These are phyloP conservation scores for Aspergillus leporis DNA, from an alignment of 495 filamentous ascomycete species.

Conservation along the genomic window DNA sequence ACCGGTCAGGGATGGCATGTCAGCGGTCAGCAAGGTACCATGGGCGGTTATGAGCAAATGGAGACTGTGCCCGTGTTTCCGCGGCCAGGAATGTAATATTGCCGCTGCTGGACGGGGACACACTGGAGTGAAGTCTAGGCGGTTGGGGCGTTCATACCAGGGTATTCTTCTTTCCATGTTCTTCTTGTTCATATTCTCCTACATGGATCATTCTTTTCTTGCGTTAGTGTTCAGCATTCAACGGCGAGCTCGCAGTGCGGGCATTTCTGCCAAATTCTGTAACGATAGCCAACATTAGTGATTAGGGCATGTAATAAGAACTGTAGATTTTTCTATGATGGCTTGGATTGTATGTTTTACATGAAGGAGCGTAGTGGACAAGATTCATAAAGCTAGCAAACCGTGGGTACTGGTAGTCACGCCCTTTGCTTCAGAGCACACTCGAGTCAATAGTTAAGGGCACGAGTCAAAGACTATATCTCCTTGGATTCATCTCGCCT, in stretches of 20 bases:
- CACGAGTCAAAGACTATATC: no score
- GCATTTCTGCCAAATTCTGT: slow-evolving; percentile 9
- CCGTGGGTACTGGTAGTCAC: no score
- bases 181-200: slow-evolving; percentile 9
- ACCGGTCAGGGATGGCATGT: slow-evolving; percentile 87
- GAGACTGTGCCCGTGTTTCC: slow-evolving; percentile 86
- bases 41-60: slow-evolving; percentile 80
- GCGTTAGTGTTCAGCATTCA: slow-evolving; percentile 7
- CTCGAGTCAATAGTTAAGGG: no score
- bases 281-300: slow-evolving; percentile 15
- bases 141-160: no score
- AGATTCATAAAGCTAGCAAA: no score
- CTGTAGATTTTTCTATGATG: not conserved
- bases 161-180: slow-evolving; percentile 1
- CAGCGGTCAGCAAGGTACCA: slow-evolving; percentile 66
- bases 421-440: no score
- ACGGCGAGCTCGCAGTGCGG: slow-evolving; percentile 19
- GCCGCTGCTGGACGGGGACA: slow-evolving; percentile 5
- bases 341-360: not conserved
- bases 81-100: slow-evolving; percentile 56
- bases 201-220: slow-evolving; percentile 3
- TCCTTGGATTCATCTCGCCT: no score
- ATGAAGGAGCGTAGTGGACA: no score
- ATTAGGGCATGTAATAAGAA: slow-evolving; percentile 15
- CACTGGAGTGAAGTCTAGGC: slow-evolving; percentile 1